Evolutionary conservation across 1,284 basidiomycete species (phyloP).

Genomic region (Stereum hirsutum): DNA sequence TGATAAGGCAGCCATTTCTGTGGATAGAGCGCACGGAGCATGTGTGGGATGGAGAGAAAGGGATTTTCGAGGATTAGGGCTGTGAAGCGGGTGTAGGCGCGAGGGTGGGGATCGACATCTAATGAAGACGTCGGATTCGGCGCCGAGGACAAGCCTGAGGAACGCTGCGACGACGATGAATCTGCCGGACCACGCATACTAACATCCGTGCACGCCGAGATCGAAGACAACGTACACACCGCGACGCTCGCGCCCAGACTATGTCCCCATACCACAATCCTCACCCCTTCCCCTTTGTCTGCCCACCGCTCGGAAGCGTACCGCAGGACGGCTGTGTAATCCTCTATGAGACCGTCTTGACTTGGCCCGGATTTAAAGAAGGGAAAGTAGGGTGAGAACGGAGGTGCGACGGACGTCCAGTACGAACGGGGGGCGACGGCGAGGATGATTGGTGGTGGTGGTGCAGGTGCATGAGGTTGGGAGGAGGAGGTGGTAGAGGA

Average conservation of each 20-base stretch:
- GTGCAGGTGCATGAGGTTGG: too few relatives aligned
- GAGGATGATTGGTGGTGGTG: constrained; percentile 22
- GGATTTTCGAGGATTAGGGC: constrained; percentile 42
- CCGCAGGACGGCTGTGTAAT: constrained; percentile 27
- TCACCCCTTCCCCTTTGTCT: constrained; percentile 9
- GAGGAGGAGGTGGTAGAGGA: too few relatives aligned
- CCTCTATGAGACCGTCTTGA: constrained; percentile 27
- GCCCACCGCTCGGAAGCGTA: constrained; percentile 25
- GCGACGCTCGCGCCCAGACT: constrained; percentile 39
- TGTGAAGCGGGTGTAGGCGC: too few relatives aligned
- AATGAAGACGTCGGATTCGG: too few relatives aligned
- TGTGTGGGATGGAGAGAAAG: constrained; percentile 37
- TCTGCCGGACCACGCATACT: too few relatives aligned
- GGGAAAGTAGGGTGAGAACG: too few relatives aligned
- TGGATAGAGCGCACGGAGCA: constrained; percentile 40
- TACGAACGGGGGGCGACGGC: constrained; percentile 32
- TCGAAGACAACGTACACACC: too few relatives aligned
- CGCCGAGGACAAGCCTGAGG: too few relatives aligned
- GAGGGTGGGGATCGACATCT: too few relatives aligned
- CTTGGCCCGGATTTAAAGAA: constrained; percentile 25
- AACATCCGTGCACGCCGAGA: too few relatives aligned
- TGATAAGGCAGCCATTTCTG: constrained; percentile 40
- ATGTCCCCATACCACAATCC: constrained; percentile 40
- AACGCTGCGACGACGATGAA: too few relatives aligned
- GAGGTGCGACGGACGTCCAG: constrained; percentile 34